These are phyloP conservation scores for Botrytis aclada DNA, from an alignment of 2,329 filamentous ascomycete species.

Conservation along the genomic window DNA sequence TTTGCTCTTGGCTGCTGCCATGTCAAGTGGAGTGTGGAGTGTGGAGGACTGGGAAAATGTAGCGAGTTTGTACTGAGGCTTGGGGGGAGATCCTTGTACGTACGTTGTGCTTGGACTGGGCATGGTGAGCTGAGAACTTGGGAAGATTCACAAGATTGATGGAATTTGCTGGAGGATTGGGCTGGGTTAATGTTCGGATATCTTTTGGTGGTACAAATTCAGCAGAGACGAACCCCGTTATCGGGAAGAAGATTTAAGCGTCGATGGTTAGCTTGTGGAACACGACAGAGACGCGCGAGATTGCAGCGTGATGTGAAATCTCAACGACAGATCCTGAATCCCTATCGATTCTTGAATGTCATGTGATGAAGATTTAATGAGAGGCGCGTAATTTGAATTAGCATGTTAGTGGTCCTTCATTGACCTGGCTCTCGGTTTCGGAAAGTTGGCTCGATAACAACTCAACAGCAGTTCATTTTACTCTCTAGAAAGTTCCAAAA, in stretches of 20 bases:
- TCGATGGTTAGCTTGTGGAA: background rate
- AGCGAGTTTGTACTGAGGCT: background rate
- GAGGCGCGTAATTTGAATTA: background rate
- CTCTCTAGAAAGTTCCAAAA: background rate
- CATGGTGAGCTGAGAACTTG: background rate
- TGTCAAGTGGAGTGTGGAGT: background rate
- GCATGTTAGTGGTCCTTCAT: background rate
- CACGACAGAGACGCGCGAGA: background rate
- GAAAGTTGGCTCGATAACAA: background rate
- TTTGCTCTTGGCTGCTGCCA: background rate
- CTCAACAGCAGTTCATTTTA: background rate
- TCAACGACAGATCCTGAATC: background rate
- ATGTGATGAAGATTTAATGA: background rate
- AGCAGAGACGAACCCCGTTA: background rate
- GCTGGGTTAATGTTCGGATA: background rate
- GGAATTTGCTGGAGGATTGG: background rate
- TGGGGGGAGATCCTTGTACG: background rate
- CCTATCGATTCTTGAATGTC: background rate
- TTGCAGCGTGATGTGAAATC: background rate
- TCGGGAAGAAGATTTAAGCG: background rate
- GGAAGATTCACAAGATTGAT: background rate
- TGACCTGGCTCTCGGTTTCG: background rate
- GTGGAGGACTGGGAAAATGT: background rate
- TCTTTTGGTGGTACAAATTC: background rate
- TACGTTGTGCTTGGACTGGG: background rate